Evolutionary conservation across 2,329 filamentous ascomycete genomes (phyloP).

Genomic region (Trichocomaceae sp.): DNA sequence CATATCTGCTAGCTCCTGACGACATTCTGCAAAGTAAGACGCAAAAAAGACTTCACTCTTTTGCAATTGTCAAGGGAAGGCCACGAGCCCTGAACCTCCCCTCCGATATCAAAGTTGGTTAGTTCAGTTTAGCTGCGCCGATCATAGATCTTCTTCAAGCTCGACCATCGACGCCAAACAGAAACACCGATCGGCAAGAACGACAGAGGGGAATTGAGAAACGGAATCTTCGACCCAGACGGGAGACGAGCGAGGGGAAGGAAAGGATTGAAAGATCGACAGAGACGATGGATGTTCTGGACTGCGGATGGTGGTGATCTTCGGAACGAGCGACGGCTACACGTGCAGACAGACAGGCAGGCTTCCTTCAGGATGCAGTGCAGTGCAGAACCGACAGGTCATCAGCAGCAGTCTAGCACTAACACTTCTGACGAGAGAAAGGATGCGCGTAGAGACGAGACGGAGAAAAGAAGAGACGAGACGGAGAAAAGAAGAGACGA

Average conservation of each 20-base stretch:
- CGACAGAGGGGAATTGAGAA: background rate
- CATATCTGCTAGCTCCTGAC: conserved; percentile 32
- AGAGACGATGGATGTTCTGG: background rate
- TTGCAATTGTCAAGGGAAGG: background rate
- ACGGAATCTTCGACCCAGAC: background rate
- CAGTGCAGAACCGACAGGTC: background rate
- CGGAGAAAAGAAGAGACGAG: background rate
- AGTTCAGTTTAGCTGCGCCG: background rate
- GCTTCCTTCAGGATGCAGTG: background rate
- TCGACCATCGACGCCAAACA: background rate
- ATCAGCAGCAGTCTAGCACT: background rate
- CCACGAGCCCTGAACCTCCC: background rate
- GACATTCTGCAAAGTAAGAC: conserved; percentile 22
- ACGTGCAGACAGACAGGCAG: background rate
- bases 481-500: background rate
- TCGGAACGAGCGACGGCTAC: background rate
- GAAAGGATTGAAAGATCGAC: background rate
- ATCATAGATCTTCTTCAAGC: conserved; percentile 2
- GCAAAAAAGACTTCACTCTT: background rate
- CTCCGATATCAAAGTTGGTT: background rate
- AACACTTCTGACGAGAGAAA: background rate
- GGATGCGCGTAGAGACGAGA: background rate
- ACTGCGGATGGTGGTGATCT: background rate
- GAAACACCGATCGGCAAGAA: background rate
- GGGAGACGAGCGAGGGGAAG: background rate